Evolutionary conservation across 2,329 filamentous ascomycete genomes (phyloP), one percentile per base, ranked within the genome.

Genomic region (Dactylella cylindrospora): DNA sequence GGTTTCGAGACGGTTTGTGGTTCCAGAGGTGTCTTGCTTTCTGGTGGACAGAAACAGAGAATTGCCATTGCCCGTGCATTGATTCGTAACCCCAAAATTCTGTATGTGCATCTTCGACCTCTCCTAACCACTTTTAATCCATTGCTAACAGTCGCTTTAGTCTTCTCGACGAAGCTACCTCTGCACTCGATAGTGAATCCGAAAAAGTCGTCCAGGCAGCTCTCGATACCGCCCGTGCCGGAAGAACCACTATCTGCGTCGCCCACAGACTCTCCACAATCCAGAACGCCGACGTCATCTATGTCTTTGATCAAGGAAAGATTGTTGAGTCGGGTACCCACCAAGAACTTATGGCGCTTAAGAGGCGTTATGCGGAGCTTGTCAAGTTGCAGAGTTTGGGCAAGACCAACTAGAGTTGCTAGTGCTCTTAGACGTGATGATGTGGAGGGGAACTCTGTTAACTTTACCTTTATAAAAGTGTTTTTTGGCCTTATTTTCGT

Each of bases 1-100:
- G 90, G 88, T 12, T 90, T 95, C 75, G 81, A 84, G 69, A 95
- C 90, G 0, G 71, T 90, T 1, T 90, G 95, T 23, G 91, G 93
- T 22, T 87, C 80, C 72, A 95, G 95, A 75, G 93, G 91, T 36
- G 80, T 83, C 12, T 81, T 96, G 71, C 76, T 95, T 12, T 90
- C 85, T 1, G 91, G 93, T 51, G 93, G 91, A 0, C 93, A 97
- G 74, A 95, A 95, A 71, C 91, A 97, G 74, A 86, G 93, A 61
- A 84, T 97, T 28, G 91, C 90, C 43, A 96, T 97, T 71, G 91
- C 93, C 2, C 84, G 91, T 3, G 93, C 91, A 0, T 77, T 97
- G 9, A 83, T 97, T 33, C 85, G 91, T n/a, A 83, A 95, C 69
- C 91, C 93, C 5, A 90, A 88, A 73, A 84, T 97, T 60, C 75